A percentile compares a stretch with the other conserved stretches of the same genome.
phyloP scores from a whole-genome alignment of 352 stramenopile genomes.

The Salisapilia sapeloensis region DNA sequence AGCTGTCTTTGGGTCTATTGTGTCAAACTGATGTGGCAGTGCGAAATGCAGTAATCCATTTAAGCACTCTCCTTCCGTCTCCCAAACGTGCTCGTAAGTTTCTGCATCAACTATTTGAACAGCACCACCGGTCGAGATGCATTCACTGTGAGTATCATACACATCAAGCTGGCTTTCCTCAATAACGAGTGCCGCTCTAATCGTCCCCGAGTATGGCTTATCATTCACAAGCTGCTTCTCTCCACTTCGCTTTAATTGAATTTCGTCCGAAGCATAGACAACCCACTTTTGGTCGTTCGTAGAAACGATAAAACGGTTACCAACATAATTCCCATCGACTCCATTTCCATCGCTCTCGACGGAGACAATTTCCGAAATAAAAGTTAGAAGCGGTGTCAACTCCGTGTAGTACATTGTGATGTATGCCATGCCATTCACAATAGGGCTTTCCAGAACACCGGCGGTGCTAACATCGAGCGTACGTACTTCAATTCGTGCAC shows the following conservation, averaged over 20 bases:
- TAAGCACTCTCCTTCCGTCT: constrained; percentile 28
- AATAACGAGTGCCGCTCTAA: constrained; percentile 26
- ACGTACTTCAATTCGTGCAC: constrained; percentile 31
- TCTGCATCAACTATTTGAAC: constrained; percentile 20
- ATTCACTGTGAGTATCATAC: constrained; percentile 47
- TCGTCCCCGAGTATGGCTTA: constrained; percentile 15
- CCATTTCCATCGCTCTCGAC: constrained; percentile 21
- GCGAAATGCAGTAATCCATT: constrained; percentile 45
- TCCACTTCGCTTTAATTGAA: constrained; percentile 18
- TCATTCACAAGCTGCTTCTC: constrained; percentile 16
- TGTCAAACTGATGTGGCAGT: constrained; percentile 34
- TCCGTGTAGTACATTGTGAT: constrained; percentile 33
- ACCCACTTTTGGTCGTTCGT: constrained; percentile 42
- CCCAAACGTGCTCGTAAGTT: constrained; percentile 40
- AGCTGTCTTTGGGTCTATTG: constrained; percentile 27
- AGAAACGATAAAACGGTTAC: constrained; percentile 26
- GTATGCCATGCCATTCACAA: constrained; percentile 63
- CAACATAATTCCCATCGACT: constrained; percentile 10
- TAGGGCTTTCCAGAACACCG: constrained; percentile 17
- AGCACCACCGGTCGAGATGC: constrained; percentile 26
- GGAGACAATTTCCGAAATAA: constrained; percentile 27
- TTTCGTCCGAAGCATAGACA: constrained; percentile 29
- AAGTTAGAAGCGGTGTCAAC: constrained; percentile 27
- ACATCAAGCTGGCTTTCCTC: constrained; percentile 16
- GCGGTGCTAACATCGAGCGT: constrained; percentile 7